Base-by-base conservation (phyloP, 495 filamentous ascomycete genomes). In the Penicillium coprophilum region DNA sequence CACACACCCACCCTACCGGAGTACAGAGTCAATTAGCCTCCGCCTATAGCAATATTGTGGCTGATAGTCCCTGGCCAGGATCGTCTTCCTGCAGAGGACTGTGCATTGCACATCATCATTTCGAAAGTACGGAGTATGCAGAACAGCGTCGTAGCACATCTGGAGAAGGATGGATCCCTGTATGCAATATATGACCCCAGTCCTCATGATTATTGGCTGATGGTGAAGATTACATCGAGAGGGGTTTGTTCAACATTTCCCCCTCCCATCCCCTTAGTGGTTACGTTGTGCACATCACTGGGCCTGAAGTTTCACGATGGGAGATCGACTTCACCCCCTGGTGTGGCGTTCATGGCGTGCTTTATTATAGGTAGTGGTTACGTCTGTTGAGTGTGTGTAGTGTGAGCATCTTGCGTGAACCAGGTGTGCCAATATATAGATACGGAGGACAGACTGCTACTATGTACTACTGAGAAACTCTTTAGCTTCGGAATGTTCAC, bases 271-370 rank as follows among this genome's bases (percentile, higher is more conserved):
- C 6, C 15, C 15, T 36, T 36, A 46, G 49, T 49, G 55, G 52
- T 56, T 61, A 53, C 10, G 55, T 59, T 58, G 39, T 48, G 64
- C 47, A 63, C 56, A 68, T 68, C 57, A 65, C 48, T 60, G 56
- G 50, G 21, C 40, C 56, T 48, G n/a, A 32, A 40, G 61, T 66
- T 66, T 63, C 60, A 63, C 12, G 40, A 44, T 49, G 32, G 48
- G n/a, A 39, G 62, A 65, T 67, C 65, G 46, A 50, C 57, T 53
- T 53, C 21, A 31, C 21, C 31, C 36, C 13, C 21, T 43, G 55
- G 34, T 50, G 63, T 62, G 56, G 57, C 57, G 60, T 53, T 39
- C 15, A 66, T 66, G 38, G 63, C 63, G 60, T 65, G 62, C 59
- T 67, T 67, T 40, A 38, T 15, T 46, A 31, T 58, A 32, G 49